These are phyloP conservation scores for Pseudocercospora crystallina DNA, from an alignment of 2,329 filamentous ascomycete genomes.

Conservation along the genomic window DNA sequence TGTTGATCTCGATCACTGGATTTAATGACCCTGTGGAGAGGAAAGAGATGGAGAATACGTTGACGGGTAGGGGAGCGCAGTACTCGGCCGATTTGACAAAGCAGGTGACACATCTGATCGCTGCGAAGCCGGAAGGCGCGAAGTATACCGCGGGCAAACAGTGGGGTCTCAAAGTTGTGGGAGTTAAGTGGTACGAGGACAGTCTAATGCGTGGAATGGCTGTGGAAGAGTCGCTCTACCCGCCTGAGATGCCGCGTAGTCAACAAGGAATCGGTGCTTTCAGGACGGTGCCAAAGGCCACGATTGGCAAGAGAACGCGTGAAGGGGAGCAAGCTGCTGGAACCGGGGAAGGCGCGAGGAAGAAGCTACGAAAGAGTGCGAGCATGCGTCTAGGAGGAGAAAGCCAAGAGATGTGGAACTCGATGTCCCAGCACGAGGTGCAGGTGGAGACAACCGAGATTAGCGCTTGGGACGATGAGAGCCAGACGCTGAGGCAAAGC, in stretches of 20 bases:
- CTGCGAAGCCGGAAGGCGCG: constrained; percentile 73
- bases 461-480: constrained; percentile 28
- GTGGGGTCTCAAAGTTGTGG: constrained; percentile 80
- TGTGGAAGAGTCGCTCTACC: constrained; percentile 80
- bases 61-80: constrained; percentile 70
- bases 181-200: constrained; percentile 80
- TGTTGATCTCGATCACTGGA: constrained; percentile 68
- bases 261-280: constrained; percentile 77
- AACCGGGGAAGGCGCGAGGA: constrained; percentile 50
- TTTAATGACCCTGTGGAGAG: constrained; percentile 68
- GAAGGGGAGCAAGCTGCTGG: constrained; percentile 34
- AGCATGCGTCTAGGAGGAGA: constrained; percentile 81
- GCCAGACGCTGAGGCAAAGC: constrained; percentile 12
- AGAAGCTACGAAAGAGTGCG: constrained; percentile 83
- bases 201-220: constrained; percentile 85
- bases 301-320: constrained; percentile 60
- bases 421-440: constrained; percentile 61
- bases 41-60: constrained; percentile 66
- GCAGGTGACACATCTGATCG: constrained; percentile 83
- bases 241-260: constrained; percentile 67
- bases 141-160: constrained; percentile 86
- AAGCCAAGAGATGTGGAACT: constrained; percentile 82
- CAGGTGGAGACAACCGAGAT: constrained; percentile 21
- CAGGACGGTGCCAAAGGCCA: constrained; percentile 38
- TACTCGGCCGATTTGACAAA: constrained; percentile 88